Base-by-base conservation (phyloP, 2,329 filamentous ascomycete species). In the Clonostachys rosea region DNA sequence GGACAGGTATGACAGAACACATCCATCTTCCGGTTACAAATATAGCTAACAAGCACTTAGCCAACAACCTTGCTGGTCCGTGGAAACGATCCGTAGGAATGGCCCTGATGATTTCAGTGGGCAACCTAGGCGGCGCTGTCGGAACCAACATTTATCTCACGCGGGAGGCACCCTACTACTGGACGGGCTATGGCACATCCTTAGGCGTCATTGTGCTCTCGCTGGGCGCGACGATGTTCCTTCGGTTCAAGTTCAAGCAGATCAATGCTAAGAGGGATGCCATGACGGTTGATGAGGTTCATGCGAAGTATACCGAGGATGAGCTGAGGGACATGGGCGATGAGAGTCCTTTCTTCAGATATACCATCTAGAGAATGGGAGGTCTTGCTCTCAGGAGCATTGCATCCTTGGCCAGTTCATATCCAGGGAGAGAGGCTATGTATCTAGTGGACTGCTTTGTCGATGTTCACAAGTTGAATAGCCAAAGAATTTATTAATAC, bases 241-340 rank as follows among this genome's bases (percentile, higher is more conserved):
- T 44, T 18, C 18, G 42, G 2, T 30, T 43, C 24, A 39, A n/a
- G n/a, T 34, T 43, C 6, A 47, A 47, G 46, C n/a, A 35, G 6
- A 49, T 52, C 20, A 61, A 61, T 46, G 49, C 47, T 24, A 49
- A 51, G 44, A 52, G 54, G 40, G 51, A 48, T 11, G 47, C 33
- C 8, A 35, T 56, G 16, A 44, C 49, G 8, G 47, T 50, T 41
- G 52, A 47, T 8, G 53, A 59, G 11, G 47, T 59, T 17, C 24
- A 45, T 7, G 48, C 46, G 12, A 47, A 16, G 45, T 55, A 54
- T 33, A 53, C 53, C 5, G 50, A 55, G 34, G 41, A 53, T 30
- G 45, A 55, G 47, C 48, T 56, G 1, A 35, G 46, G 24, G 41
- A 48, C 14, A 46, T 56, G 52, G 53, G 54, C 5, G 53, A 55